Evolutionary conservation across 2,329 filamentous ascomycete species (phyloP).

Genomic region (Apiospora aurea): DNA sequence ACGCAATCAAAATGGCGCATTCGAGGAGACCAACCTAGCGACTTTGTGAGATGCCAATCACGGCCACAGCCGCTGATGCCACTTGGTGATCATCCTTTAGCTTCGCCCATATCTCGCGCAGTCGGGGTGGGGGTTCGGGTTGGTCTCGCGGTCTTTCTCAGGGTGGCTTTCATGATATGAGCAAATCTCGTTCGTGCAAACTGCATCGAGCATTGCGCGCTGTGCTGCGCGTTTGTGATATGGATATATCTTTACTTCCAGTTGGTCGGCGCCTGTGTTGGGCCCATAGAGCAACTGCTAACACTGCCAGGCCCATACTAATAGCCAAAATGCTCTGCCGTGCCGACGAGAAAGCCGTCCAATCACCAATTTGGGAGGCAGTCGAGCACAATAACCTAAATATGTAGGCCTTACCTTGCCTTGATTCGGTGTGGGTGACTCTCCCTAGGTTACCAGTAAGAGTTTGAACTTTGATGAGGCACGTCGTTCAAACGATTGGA

Average conservation of each 20-base stretch:
- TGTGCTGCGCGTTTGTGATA: neutral
- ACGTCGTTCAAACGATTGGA: constrained; percentile 23
- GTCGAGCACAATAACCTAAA: neutral
- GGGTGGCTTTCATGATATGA: neutral
- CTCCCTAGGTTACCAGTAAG: constrained; percentile 11
- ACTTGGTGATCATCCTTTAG: constrained; percentile 14
- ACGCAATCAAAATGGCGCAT: constrained; percentile 14
- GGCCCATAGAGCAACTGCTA: neutral
- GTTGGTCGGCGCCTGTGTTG: constrained; percentile 1
- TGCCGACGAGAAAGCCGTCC: neutral
- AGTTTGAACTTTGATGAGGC: constrained; percentile 19
- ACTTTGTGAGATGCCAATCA: constrained; percentile 10
- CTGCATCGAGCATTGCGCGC: neutral
- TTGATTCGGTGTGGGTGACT: constrained; percentile 20
- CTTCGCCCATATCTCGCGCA: neutral
- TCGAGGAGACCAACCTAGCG: neutral
- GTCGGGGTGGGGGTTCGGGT: constrained; percentile 8
- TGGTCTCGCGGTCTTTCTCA: neutral
- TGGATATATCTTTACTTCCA: neutral
- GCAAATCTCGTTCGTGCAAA: neutral
- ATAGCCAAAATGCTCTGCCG: neutral
- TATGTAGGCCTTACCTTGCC: constrained; percentile 21
- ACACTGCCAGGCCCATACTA: neutral
- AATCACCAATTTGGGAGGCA: neutral
- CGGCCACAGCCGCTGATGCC: constrained; percentile 8